Base-by-base conservation (phyloP, 2,329 filamentous ascomycete genomes). In the Trichoderma harzianum region DNA sequence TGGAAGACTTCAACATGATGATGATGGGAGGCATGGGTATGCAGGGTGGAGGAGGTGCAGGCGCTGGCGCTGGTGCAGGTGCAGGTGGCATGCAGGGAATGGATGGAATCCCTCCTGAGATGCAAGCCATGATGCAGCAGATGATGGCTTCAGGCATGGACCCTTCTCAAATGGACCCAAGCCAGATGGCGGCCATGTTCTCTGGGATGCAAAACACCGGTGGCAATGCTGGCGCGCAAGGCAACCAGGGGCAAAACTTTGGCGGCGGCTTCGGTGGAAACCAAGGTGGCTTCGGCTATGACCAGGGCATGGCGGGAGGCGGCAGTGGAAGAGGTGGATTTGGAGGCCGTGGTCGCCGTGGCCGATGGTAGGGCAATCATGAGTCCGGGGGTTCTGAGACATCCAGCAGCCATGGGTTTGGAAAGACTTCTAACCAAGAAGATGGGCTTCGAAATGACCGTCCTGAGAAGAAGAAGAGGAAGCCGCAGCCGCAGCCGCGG, bases 71-170 rank as follows among this genome's bases (percentile, higher is more conserved):
- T 16, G 79, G 67, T 7, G 78, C 72, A 7, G 76, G 75, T 34
- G 75, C 75, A 18, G 83, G 80, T 3, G 82, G 82, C 7, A 88
- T 89, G 83, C 76, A 85, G 0, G 86, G 86, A 4, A 89, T 90
- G 86, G 89, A 91, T 28, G 88, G 87, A n/a, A 88, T 91, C 80
- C 82, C 88, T 3, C 86, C 89, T 0, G 89, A 91, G 78, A 91
- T 91, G 87, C 89, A 91, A 78, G 84, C 84, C 60, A 90, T 91
- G 87, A 89, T 91, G 88, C 89, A 91, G 79, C 89, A 91, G 79
- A 90, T 91, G 88, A 90, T 91, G 86, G 84, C 86, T 0, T 84
- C 84, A 1, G 89, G 89, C 26, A 89, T 91, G 83, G 89, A 91
- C 74, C 88, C 89, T 53, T 89, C 84, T 73, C 89, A 91, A 80